These are phyloP conservation scores for Solanum dulcamara DNA, from an alignment of 257 asterid genomes.

Conservation along the genomic window DNA sequence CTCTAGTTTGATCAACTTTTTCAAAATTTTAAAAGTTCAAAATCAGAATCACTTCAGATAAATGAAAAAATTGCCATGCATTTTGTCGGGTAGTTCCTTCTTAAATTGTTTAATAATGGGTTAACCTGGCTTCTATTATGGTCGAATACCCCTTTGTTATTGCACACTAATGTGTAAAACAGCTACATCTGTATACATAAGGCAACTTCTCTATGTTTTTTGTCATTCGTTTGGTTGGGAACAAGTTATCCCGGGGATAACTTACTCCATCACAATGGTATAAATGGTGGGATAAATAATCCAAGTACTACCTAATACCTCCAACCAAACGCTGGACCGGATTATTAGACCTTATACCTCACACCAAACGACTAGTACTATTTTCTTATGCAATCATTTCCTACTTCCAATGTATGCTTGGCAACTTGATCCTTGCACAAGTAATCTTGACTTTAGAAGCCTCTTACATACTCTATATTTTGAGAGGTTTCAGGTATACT, in stretches of 20 bases:
- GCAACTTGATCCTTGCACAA: neutral
- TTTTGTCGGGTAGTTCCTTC: neutral
- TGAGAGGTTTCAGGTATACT: conserved; percentile 57
- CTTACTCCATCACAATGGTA: too few species aligned
- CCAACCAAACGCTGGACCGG: too few species aligned
- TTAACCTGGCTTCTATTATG: neutral
- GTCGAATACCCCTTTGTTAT: neutral
- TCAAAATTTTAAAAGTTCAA: neutral
- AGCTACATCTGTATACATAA: neutral
- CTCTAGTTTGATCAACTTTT: neutral
- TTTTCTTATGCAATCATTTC: neutral
- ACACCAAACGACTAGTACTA: too few species aligned
- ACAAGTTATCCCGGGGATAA: too few species aligned
- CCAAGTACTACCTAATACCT: too few species aligned
- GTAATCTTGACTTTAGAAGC: neutral
- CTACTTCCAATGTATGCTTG: neutral
- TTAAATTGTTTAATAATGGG: neutral
- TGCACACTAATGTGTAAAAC: neutral
- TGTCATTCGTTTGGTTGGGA: too few species aligned
- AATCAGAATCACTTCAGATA: neutral
- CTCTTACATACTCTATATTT: neutral
- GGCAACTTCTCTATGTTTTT: neutral
- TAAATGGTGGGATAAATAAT: too few species aligned
- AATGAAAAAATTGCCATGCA: neutral
- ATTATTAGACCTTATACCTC: too few species aligned